These are phyloP conservation scores for Penicillium janthinellum DNA, from an alignment of 2,329 filamentous ascomycete species.

Conservation along the genomic window DNA sequence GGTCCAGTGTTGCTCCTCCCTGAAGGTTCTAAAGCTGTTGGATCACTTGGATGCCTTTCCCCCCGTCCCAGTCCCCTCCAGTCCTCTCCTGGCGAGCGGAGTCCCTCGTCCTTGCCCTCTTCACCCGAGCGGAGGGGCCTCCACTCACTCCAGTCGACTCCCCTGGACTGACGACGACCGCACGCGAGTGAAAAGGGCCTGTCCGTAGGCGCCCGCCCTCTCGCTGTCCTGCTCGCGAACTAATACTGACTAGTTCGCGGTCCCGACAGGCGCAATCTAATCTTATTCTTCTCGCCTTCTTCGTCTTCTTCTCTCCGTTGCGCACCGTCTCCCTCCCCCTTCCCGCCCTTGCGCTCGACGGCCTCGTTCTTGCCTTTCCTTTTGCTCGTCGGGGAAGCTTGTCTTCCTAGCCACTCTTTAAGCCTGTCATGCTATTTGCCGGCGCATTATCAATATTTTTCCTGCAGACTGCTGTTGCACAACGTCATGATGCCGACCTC, in stretches of 20 bases:
- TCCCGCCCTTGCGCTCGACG: slow-evolving; percentile 6
- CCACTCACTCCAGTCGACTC: slow-evolving; percentile 5
- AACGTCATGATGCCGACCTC: slow-evolving; percentile 33
- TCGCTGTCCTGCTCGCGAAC: background rate
- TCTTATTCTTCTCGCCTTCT: slow-evolving; percentile 2
- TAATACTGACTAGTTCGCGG: background rate
- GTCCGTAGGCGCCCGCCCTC: background rate
- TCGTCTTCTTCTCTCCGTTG: slow-evolving; percentile 2
- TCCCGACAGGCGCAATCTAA: background rate
- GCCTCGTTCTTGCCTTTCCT: slow-evolving; percentile 11
- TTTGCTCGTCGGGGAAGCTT: slow-evolving; percentile 17
- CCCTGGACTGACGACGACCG: slow-evolving; percentile 5
- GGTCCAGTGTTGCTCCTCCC: background rate
- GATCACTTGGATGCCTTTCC: background rate
- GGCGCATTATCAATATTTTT: slow-evolving; percentile 27
- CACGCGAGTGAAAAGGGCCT: background rate
- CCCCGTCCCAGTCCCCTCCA: background rate
- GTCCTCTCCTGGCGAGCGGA: slow-evolving; percentile 3
- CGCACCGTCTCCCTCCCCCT: slow-evolving; percentile 1
- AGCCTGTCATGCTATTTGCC: slow-evolving; percentile 30
- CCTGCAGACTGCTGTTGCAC: slow-evolving; percentile 25
- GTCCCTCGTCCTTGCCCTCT: background rate
- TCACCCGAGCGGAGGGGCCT: slow-evolving; percentile 3
- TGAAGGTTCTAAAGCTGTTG: background rate
- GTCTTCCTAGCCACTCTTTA: slow-evolving; percentile 35